Base-by-base conservation (phyloP, 2,329 filamentous ascomycete species). In the Fusarium gaditjirri region DNA sequence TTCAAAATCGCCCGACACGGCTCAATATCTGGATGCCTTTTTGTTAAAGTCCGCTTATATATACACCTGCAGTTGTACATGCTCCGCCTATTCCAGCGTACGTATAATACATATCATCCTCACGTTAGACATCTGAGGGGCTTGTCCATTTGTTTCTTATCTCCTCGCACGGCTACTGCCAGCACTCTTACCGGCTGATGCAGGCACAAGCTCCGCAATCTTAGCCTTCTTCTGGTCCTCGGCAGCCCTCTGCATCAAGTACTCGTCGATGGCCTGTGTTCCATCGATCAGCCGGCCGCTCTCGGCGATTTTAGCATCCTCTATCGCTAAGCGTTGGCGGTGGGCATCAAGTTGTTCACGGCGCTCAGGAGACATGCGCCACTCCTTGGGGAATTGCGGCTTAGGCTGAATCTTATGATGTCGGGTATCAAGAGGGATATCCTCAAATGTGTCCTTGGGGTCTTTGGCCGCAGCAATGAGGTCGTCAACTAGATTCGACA, bases 351-450 rank as follows among this genome's bases (percentile, higher is more conserved):
- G 84, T 81, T 92, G 86, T 77, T 84, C 80, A 78, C 86, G 88
- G 71, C 94, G 87, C 82, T 93, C 86, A 50, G 89, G 83, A 4
- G 92, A 95, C 86, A 99, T 83, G 65, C 88, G 89, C 96, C 96
- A 99, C 74, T 91, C 89, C 75, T 90, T 87, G 5, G 96, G 96
- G 82, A 98, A 98, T 72, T 86, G 87, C 60, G 89, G 86, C 79
- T 89, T 89, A 44, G 81, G 81, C 84, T 92, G 93, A 70, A 88
- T 86, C 78, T 93, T 89, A 84, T 95, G 91, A 82, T 98, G 95
- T 76, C 96, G 88, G 67, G 94, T 91, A 79, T 99, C 95, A 53
- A 98, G 87, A 5, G 96, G 95, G 35, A 99, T 84, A 80, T 99
- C 96, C 73, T 91, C 91, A 77, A 98, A 98, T 16, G 89, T 93